Evolutionary conservation across 2,329 filamentous ascomycete species (phyloP).

Genomic region (Sordariomycetes sp.): DNA sequence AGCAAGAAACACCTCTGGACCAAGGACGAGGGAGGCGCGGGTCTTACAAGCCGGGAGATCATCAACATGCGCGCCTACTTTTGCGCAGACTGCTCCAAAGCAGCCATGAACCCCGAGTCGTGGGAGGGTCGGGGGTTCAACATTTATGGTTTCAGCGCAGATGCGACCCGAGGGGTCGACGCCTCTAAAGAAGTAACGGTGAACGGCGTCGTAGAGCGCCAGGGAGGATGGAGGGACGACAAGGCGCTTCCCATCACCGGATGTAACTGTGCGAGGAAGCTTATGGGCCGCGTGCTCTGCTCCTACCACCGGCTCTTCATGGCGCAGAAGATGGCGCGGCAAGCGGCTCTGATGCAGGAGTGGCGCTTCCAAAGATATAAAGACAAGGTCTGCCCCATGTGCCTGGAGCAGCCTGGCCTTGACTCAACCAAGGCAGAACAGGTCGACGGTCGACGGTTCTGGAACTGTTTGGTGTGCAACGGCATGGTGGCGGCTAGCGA

Average conservation of each 20-base stretch:
- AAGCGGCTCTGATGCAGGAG: slow-evolving; percentile 11
- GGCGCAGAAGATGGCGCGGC: slow-evolving; percentile 11
- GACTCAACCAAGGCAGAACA: slow-evolving; percentile 5
- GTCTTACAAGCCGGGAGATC: slow-evolving; percentile 11
- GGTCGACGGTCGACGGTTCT: slow-evolving; percentile 10
- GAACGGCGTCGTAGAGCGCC: neutral
- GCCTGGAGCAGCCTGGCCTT: slow-evolving; percentile 12
- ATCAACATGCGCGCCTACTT: slow-evolving; percentile 20
- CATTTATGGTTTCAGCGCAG: slow-evolving; percentile 13
- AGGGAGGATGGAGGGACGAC: neutral
- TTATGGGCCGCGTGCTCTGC: slow-evolving; percentile 19
- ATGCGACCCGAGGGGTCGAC: neutral
- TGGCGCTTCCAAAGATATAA: slow-evolving; percentile 14
- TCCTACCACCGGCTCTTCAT: slow-evolving; percentile 18
- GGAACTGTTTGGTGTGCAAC: slow-evolving; percentile 19
- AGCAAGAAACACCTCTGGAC: slow-evolving; percentile 10
- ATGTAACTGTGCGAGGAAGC: slow-evolving; percentile 21
- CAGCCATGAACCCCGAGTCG: neutral
- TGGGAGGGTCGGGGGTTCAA: slow-evolving; percentile 8
- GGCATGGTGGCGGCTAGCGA: slow-evolving; percentile 9
- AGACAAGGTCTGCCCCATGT: slow-evolving; percentile 14
- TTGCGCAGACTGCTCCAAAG: slow-evolving; percentile 16
- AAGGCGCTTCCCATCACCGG: slow-evolving; percentile 16
- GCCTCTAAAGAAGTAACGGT: neutral
- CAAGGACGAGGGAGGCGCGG: neutral